Percentiles rank a stretch among this genome's conserved stretches.
Conservation (phyloP, 1,284 basidiomycete species). For the Marasmius sp. region DNA sequence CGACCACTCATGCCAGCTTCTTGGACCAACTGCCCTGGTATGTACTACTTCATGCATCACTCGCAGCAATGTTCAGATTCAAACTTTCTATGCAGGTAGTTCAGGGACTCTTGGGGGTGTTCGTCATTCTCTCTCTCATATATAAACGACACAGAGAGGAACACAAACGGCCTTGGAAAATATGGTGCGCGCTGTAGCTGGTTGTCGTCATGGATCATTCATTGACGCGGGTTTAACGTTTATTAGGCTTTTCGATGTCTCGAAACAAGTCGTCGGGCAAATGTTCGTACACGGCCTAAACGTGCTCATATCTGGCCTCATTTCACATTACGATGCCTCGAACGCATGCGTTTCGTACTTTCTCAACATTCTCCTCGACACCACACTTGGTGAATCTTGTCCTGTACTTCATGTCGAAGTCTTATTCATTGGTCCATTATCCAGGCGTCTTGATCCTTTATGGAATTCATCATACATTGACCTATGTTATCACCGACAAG, state of each 20-base stretch:
- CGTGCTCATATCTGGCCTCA: constrained; percentile 74
- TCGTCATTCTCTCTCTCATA: constrained; percentile 85
- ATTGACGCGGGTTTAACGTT: constrained; percentile 5
- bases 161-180: constrained; percentile 86
- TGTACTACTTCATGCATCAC: constrained; percentile 18
- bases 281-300: constrained; percentile 89
- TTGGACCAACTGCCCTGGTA: constrained; percentile 70
- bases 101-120: constrained; percentile 82
- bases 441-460: constrained; percentile 87
- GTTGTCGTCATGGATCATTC: constrained; percentile 8
- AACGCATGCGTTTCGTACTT: constrained; percentile 94
- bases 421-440: neutral
- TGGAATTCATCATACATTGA: constrained; percentile 69
- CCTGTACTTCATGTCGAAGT: constrained; percentile 1
- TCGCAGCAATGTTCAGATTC: constrained; percentile 14
- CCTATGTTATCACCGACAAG: constrained; percentile 65
- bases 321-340: constrained; percentile 63
- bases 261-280: constrained; percentile 91
- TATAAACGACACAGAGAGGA: constrained; percentile 88
- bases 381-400: constrained; percentile 73
- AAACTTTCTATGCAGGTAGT: constrained; percentile 52
- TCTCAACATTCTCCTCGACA: constrained; percentile 92
- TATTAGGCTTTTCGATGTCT: constrained; percentile 81
- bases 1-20: constrained; percentile 58
- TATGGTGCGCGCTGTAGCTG: constrained; percentile 63